Percentiles rank a stretch among this genome's conserved stretches.
These are phyloP conservation scores for Artemisia annua DNA, from an alignment of 129 eudicot genomes.

Conservation along the genomic window DNA sequence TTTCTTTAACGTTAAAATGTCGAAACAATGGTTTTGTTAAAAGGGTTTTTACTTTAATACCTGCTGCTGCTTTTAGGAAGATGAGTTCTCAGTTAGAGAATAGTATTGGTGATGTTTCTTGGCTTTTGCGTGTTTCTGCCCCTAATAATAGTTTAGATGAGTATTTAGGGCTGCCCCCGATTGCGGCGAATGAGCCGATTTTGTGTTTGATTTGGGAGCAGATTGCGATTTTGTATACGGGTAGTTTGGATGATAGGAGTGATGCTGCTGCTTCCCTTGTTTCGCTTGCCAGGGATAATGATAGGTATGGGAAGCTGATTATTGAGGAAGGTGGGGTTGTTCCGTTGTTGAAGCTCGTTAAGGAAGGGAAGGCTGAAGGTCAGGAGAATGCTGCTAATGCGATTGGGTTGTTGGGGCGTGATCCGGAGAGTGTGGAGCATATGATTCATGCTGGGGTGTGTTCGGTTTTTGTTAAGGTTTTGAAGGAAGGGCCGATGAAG, in stretches of 20 bases:
- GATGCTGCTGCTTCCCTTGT: conserved; percentile 56
- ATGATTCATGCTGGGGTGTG: conserved; percentile 50
- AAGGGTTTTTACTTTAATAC: conserved; percentile 44
- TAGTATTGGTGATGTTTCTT: conserved; percentile 43
- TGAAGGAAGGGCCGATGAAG: conserved; percentile 50
- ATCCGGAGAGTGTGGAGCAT: conserved; percentile 44
- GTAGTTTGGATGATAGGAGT: conserved; percentile 33
- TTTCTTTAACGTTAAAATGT: conserved; percentile 34
- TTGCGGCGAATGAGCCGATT: conserved; percentile 49
- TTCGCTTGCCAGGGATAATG: conserved; percentile 41
- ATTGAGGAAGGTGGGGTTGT: conserved; percentile 52
- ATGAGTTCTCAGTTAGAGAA: conserved; percentile 43
- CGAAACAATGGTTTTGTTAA: conserved; percentile 36
- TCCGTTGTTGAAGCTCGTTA: conserved; percentile 47
- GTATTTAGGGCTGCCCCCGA: conserved; percentile 44
- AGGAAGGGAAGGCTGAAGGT: conserved; percentile 45
- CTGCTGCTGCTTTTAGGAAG: conserved; percentile 41
- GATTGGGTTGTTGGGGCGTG: conserved; percentile 44
- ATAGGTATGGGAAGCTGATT: conserved; percentile 49
- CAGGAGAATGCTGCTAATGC: conserved; percentile 48
- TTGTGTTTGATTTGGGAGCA: conserved; percentile 48
- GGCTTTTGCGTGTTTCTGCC: conserved; percentile 48
- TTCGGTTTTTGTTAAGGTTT: conserved; percentile 41
- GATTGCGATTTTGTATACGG: conserved; percentile 37
- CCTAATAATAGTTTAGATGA: conserved; percentile 36